Conservation (phyloP, 2,329 filamentous ascomycete genomes). For the Knufia petricola region DNA sequence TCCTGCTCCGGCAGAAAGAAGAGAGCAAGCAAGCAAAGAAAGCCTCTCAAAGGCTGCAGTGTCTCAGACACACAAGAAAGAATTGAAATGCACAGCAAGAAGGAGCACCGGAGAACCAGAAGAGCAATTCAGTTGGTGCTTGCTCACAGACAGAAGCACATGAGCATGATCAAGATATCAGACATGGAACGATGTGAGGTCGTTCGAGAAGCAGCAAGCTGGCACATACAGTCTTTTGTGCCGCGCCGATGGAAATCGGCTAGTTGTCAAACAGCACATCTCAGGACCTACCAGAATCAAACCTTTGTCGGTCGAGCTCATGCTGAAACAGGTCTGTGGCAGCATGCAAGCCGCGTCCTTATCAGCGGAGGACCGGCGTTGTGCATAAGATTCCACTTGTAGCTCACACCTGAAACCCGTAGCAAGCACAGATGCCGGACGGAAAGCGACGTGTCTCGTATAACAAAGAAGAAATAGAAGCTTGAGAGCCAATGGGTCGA, state of each 20-base stretch:
- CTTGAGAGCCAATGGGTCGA: background rate
- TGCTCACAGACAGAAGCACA: too few relatives aligned
- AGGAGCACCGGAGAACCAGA: too few relatives aligned
- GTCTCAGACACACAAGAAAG: background rate
- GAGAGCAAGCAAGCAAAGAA: background rate
- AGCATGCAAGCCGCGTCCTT: too few relatives aligned
- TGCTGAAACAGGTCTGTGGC: too few relatives aligned
- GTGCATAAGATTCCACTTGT: background rate
- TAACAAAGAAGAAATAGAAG: background rate
- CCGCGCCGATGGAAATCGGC: background rate
- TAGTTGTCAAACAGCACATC: background rate
- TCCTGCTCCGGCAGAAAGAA: background rate
- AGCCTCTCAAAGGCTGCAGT: background rate
- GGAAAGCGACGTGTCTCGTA: background rate
- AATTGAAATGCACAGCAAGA: background rate
- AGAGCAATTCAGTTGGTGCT: too few relatives aligned
- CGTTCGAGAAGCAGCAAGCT: background rate
- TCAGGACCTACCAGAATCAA: too few relatives aligned
- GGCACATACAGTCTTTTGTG: background rate
- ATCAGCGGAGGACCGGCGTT: too few relatives aligned
- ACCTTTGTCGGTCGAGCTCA: too few relatives aligned
- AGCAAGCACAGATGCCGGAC: background rate
- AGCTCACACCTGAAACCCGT: background rate
- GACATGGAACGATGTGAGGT: background rate
- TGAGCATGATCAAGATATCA: too few relatives aligned